These are phyloP conservation scores for Raffaelea arxii DNA, from an alignment of 2,329 filamentous ascomycete species.

Conservation along the genomic window DNA sequence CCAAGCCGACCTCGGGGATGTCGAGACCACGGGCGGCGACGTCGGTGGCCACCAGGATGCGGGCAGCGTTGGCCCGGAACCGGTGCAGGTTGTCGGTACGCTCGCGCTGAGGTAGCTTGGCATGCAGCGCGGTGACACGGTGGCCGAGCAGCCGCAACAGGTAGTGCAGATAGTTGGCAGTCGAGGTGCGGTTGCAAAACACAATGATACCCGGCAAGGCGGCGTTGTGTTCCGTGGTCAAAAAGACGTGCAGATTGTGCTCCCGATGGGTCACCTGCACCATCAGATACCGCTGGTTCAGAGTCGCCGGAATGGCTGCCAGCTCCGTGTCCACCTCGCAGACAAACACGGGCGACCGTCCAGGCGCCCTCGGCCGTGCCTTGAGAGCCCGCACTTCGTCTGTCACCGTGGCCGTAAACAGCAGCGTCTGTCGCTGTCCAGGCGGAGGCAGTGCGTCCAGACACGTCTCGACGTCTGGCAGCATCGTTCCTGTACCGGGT, in stretches of 20 bases:
- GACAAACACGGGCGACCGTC: slow-evolving; percentile 71
- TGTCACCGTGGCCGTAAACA: slow-evolving; percentile 95
- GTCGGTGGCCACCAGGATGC: slow-evolving; percentile 89
- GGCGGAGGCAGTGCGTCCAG: slow-evolving; percentile 71
- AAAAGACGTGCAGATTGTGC: slow-evolving; percentile 84
- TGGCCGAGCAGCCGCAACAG: slow-evolving; percentile 78
- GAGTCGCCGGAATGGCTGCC: slow-evolving; percentile 68
- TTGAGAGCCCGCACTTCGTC: slow-evolving; percentile 84
- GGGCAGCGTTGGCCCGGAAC: slow-evolving; percentile 80
- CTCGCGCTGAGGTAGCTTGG: slow-evolving; percentile 73
- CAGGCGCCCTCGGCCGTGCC: slow-evolving; percentile 58
- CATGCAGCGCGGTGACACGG: slow-evolving; percentile 86
- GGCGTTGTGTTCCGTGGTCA: slow-evolving; percentile 67
- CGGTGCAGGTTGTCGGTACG: slow-evolving; percentile 79
- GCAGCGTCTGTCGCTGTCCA: slow-evolving; percentile 73
- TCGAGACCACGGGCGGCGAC: slow-evolving; percentile 91
- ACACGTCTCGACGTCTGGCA: slow-evolving; percentile 88
- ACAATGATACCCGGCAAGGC: slow-evolving; percentile 81
- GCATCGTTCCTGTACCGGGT: slow-evolving; percentile 66
- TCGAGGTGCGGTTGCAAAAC: slow-evolving; percentile 87
- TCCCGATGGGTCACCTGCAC: slow-evolving; percentile 88
- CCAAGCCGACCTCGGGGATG: slow-evolving; percentile 82
- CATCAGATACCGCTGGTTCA: slow-evolving; percentile 78
- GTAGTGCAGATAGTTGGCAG: slow-evolving; percentile 82
- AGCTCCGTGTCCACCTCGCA: slow-evolving; percentile 74